Base-by-base conservation (phyloP, 2,329 filamentous ascomycete genomes). In the Drechslerella stenobrocha region DNA sequence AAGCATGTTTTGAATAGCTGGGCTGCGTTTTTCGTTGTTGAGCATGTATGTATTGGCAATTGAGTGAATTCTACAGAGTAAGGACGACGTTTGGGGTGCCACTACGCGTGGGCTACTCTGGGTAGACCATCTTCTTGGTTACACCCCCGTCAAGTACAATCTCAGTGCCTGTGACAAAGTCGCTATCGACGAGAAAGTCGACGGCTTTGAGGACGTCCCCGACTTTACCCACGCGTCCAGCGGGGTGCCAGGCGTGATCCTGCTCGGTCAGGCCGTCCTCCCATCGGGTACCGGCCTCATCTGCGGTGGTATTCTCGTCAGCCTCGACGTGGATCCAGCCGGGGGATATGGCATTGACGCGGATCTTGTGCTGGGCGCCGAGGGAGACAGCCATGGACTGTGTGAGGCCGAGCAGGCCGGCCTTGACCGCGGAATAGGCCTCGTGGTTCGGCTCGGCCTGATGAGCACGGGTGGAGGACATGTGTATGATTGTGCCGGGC, bases 401-500 rank as follows among this genome's bases (percentile, higher is more conserved):
- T 50, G 78, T 79, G 24, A 82, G 71, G 0, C 80, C 80, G 6
- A 82, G 72, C 22, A 82, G 72, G 0, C 80, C 80, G 1, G 80
- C 80, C 73, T 82, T 82, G 0, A 77, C 79, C 0, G 80, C 75
- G 1, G 79, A 78, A 59, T 82, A 82, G 0, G 77, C 77, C 73
- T 82, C 80, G 59, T 80, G 79, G 55, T 81, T 75, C 0, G 76
- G 72, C 72, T 82, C 81, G 35, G 77, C 76, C 75, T 81, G 80
- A 45, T 77, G 73, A 0, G 80, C 80, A 23, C 80, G 76, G 4
- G 80, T 82, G 1, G 79, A 81, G 0, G 79, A 80, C 30, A 82
- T 77, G 70, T 81, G 78, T 56, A 82, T 76, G 30, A 80, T 75
- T 22, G 72, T 74, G 6, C 75, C 74, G 1, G 52, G 52, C 2